Base-by-base conservation (phyloP, 306 rosid genomes). In the Medicago truncatula region DNA sequence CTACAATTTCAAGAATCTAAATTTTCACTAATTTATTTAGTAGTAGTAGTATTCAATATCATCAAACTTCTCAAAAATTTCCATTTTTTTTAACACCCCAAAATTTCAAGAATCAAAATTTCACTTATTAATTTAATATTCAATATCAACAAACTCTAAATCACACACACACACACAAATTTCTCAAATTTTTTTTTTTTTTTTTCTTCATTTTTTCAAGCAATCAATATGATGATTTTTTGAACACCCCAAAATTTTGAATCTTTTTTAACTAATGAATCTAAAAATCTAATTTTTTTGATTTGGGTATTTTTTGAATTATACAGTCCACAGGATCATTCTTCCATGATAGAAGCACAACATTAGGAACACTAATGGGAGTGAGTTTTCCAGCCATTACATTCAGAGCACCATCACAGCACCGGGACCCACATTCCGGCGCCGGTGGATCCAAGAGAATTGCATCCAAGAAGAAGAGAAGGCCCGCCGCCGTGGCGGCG, bases 321-420 rank as follows among this genome's bases (percentile, higher is more conserved):
- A 57, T 8, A 12, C 71, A 95, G 99, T 95, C 99, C 9, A 95
- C 99, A 8, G 99, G 99, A 43, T 95, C 99, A 5, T 95, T 95
- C 80, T 95, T 95, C 79, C 99, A 95, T 67, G 99, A 95, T 52
- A 76, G 97, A 79, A 95, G 99, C 87, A 95, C 99, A 2, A 95
- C 97, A 15, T 60, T 95, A 50, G 99, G 99, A 16, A 89, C 99
- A 7, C 83, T 95, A 16, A 95, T 95, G 99, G 99, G 99, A 7
- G 97, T 95, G 50, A 95, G 89, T 77, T 95, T 90, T 78, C 97
- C 99, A 2, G 83, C 96, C 36, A 88, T 92, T 61, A 73, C 96
- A 15, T 92, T 92, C 90, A 83, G 97, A 78, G 93, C 86, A 0
- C 97, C 97, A 2, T 92, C 96, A 2, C 99, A 95, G 80, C 64